Conservation (phyloP, 164 flowering plant genomes). For the Kalanchoe fedtschenkoi region DNA sequence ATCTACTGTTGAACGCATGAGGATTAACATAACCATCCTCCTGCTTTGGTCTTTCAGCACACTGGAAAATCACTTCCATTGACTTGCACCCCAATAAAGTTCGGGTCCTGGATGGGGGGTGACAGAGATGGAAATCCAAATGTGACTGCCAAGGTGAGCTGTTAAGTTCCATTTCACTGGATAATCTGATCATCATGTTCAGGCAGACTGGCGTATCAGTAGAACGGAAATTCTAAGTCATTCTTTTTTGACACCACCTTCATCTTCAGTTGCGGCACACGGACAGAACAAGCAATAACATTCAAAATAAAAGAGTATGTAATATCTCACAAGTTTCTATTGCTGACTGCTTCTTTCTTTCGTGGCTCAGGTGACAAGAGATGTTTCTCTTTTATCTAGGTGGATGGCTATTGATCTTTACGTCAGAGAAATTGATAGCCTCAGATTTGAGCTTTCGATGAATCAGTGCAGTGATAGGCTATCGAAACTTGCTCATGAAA, state of each 20-base stretch:
- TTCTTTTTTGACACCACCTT: neutral
- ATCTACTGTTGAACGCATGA: neutral
- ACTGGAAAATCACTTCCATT: slow-evolving; percentile 87
- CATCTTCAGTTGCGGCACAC: neutral
- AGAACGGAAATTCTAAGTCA: neutral
- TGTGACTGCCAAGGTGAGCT: slow-evolving; percentile 76
- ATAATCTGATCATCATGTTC: neutral
- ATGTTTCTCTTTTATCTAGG: slow-evolving; percentile 79
- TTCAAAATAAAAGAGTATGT: neutral
- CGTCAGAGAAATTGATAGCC: slow-evolving; percentile 71
- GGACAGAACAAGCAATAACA: neutral
- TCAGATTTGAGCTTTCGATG: slow-evolving; percentile 93
- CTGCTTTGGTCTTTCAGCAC: slow-evolving; percentile 35
- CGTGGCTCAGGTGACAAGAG: slow-evolving; percentile 68
- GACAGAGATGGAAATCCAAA: slow-evolving; percentile 98
- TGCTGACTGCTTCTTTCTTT: neutral
- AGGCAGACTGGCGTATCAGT: neutral
- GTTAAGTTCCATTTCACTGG: neutral
- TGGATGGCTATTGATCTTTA: slow-evolving; percentile 97
- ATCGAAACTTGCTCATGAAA: slow-evolving; percentile 54
- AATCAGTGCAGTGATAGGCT: slow-evolving; percentile 50
- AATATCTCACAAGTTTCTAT: neutral
- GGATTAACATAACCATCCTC: neutral
- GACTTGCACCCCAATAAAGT: slow-evolving; percentile 81
- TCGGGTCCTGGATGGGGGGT: slow-evolving; percentile 99